Percentiles rank a stretch among this genome's conserved stretches.
These are phyloP conservation scores for Malus orientalis DNA, from an alignment of 306 rosid genomes.

Conservation along the genomic window DNA sequence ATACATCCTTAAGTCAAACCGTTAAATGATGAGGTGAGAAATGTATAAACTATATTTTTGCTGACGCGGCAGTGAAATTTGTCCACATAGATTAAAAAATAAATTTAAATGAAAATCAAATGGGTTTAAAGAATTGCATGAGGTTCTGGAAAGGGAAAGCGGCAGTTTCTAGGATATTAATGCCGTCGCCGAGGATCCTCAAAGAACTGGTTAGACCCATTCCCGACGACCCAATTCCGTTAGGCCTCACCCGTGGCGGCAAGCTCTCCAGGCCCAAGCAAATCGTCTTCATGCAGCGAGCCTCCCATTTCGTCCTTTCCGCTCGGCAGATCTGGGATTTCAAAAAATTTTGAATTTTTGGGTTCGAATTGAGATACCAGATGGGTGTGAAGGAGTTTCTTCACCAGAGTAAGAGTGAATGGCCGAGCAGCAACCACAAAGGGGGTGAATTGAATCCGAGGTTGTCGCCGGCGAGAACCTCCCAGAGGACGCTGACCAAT, in stretches of 20 bases:
- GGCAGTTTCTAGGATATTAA: slow-evolving; percentile 65
- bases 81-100: no score
- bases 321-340: no score
- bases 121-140: neutral
- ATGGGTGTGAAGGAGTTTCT: no score
- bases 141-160: slow-evolving; percentile 8
- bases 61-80: no score
- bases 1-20: no score
- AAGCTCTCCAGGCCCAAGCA: slow-evolving; percentile 70
- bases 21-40: no score
- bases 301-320: slow-evolving; percentile 47
- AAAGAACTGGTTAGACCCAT: slow-evolving; percentile 56
- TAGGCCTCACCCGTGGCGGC: slow-evolving; percentile 64
- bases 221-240: slow-evolving; percentile 52
- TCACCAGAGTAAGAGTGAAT: no score
- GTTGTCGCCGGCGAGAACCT: slow-evolving; percentile 82
- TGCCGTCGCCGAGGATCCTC: slow-evolving; percentile 59
- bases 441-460: slow-evolving; percentile 47
- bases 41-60: no score
- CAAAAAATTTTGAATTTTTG: no score
- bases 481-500: slow-evolving; percentile 82
- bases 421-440: no score
- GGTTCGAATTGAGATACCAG: no score
- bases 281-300: slow-evolving; percentile 71
- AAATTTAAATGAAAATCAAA: neutral